Evolutionary conservation across 371 early-diverging fungal genomes (phyloP), one percentile per base, ranked within the genome.

Genomic region (Gilbertella persicaria): DNA sequence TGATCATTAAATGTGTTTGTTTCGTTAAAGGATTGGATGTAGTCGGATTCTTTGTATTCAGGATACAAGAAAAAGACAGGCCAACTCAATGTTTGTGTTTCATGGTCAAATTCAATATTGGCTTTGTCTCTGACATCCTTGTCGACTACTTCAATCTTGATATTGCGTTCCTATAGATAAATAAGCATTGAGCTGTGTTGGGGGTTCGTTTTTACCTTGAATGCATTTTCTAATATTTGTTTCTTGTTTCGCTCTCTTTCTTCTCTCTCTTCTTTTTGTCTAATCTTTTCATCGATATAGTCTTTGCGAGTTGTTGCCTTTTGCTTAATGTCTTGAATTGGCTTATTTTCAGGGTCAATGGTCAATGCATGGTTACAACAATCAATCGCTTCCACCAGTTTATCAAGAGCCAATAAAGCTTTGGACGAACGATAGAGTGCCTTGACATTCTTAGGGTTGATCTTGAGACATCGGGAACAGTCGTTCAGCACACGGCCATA

Each of bases 11-110:
- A 90, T 17, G 93, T 84, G 54, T 83, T 77, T 13, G 78, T 70
- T 67, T 97, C 98, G 66, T 93, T 78, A 60, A 94, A 95, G 20
- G 80, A 72, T 53, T 88, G 83, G 45, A 98, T 91, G 55, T 93
- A 85, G 66, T 98, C 98, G 4, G 91, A 90, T 62, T 97, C 89
- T 55, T 88, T 87, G 66, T 86, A 79, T 67, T 97, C 96, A 4
- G 98, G 98, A 69, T 98, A 98, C 68, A 97, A 66, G 55, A 98
- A 93, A 50, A 94, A 81, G 1, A 92, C 93, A 0, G 98, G 97
- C 82, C 91, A 88, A 12, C 84, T 75, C 25, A 98, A 65, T 19
- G 81, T 80, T 23, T 85, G 80, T 1, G 82, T 69, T 23, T 75
- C 77, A 9, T 71, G 59, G 56, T 93, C 90, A 30, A 88, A 66